Percentiles rank a stretch among this genome's conserved stretches.
Conservation (phyloP, 805 yeast genomes). For the Cyberlindnera saturnus region DNA sequence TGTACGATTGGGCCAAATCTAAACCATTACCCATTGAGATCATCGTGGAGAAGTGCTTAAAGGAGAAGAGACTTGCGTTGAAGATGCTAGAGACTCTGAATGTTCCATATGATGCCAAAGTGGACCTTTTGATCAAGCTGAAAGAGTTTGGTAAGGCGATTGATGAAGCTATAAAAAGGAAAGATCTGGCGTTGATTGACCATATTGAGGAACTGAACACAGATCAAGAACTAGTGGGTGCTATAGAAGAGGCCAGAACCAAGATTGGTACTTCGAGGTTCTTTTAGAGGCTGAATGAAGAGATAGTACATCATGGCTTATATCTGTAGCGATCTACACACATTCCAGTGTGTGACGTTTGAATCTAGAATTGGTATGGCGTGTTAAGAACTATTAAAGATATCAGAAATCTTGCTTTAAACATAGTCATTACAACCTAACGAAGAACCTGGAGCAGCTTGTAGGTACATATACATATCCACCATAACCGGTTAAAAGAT, state of each 20-base stretch:
- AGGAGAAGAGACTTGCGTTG: constrained; percentile 14
- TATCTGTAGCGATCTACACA: no score
- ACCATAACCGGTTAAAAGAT: no score
- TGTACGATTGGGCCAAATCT: constrained; percentile 45
- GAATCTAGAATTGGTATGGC: no score
- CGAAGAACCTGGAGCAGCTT: no score
- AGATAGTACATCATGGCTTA: neutral
- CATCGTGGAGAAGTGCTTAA: constrained; percentile 29
- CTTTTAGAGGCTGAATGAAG: constrained; percentile 1
- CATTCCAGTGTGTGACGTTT: no score
- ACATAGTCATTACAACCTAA: no score
- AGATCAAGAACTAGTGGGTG: neutral
- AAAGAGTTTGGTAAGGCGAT: constrained; percentile 16
- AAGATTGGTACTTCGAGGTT: constrained; percentile 11
- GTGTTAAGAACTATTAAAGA: no score
- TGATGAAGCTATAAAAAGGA: constrained; percentile 17
- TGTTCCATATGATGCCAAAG: constrained; percentile 11
- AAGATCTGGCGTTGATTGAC: constrained; percentile 12
- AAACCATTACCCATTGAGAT: constrained; percentile 52
- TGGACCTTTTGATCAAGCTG: constrained; percentile 13
- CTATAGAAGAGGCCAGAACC: constrained; percentile 8
- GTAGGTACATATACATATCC: no score
- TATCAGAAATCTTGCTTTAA: no score
- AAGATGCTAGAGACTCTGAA: constrained; percentile 13
- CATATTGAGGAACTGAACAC: constrained; percentile 5